These are phyloP conservation scores for Coemansia sp. DNA, from an alignment of 192 early-diverging fungal genomes.

Conservation along the genomic window DNA sequence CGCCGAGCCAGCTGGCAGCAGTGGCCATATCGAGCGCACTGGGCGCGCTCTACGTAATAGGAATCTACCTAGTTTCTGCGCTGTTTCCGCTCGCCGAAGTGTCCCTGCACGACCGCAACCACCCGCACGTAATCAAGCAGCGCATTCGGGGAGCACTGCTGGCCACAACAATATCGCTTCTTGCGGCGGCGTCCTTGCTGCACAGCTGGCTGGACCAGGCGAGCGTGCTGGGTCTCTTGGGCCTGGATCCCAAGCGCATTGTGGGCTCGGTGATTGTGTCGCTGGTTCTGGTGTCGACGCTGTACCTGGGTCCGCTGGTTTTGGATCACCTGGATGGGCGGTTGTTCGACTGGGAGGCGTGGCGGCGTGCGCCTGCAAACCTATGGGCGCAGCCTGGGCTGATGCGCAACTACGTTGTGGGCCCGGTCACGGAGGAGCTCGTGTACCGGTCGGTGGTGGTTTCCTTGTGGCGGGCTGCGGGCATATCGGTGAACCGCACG, in stretches of 20 bases:
- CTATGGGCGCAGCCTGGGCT: slow-evolving; percentile 2
- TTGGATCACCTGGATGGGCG: slow-evolving; percentile 19
- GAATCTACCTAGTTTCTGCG: slow-evolving; percentile 24
- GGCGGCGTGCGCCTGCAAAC: neutral
- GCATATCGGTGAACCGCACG: neutral
- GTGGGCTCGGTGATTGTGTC: slow-evolving; percentile 14
- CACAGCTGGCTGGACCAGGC: neutral
- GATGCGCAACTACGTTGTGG: slow-evolving; percentile 31
- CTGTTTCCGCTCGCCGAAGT: slow-evolving; percentile 5
- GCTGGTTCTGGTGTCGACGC: slow-evolving; percentile 6
- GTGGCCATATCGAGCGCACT: slow-evolving; percentile 14
- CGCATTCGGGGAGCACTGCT: slow-evolving; percentile 19
- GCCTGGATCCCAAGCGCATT: slow-evolving; percentile 1
- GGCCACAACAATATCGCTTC: slow-evolving; percentile 10
- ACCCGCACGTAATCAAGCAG: slow-evolving; percentile 30
- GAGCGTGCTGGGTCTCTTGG: slow-evolving; percentile 3
- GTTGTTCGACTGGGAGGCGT: slow-evolving; percentile 4
- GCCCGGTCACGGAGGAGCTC: slow-evolving; percentile 37
- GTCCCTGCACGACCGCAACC: slow-evolving; percentile 23
- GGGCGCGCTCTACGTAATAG: slow-evolving; percentile 19
- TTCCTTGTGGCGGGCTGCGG: slow-evolving; percentile 20
- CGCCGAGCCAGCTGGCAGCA: slow-evolving; percentile 6
- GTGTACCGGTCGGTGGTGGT: slow-evolving; percentile 29
- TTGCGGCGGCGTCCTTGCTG: slow-evolving; percentile 3
- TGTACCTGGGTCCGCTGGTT: slow-evolving; percentile 38